These are phyloP conservation scores for Ogataea trehaloabstinens DNA, from an alignment of 805 yeast species.

Conservation along the genomic window DNA sequence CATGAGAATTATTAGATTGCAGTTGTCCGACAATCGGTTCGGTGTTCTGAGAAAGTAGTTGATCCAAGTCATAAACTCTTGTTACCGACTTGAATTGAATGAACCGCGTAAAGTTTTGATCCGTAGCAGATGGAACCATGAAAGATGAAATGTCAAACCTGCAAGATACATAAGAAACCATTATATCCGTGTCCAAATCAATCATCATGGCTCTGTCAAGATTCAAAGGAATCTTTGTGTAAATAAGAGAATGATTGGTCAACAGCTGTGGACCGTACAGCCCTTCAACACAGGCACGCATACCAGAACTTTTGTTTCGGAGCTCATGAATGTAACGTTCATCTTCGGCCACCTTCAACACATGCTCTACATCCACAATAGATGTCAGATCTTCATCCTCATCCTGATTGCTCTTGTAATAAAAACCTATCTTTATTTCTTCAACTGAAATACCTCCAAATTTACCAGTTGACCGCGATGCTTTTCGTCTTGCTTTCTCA, in stretches of 20 bases:
- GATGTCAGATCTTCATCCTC: slow-evolving; percentile 10
- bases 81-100: slow-evolving; percentile 29
- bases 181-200: slow-evolving; percentile 26
- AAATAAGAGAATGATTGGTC: slow-evolving; percentile 25
- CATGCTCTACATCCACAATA: slow-evolving; percentile 22
- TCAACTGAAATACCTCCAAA: slow-evolving; percentile 12
- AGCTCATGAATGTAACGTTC: slow-evolving; percentile 24
- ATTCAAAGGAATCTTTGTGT: slow-evolving; percentile 25
- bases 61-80: slow-evolving; percentile 22
- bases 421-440: slow-evolving; percentile 16
- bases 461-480: slow-evolving; percentile 4
- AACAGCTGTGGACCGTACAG: slow-evolving; percentile 14
- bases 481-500: slow-evolving; percentile 4
- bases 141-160: slow-evolving; percentile 21
- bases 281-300: slow-evolving; percentile 24
- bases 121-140: slow-evolving; percentile 10
- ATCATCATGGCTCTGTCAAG: slow-evolving; percentile 14
- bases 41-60: slow-evolving; percentile 20
- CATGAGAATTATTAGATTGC: slow-evolving; percentile 16
- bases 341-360: slow-evolving; percentile 22
- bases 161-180: slow-evolving; percentile 28
- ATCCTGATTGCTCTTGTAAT: slow-evolving; percentile 3
- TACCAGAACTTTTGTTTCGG: slow-evolving; percentile 11
- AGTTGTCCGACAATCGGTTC: slow-evolving; percentile 32
- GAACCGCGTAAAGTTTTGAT: slow-evolving; percentile 25